Conservation (phyloP, 2,329 filamentous ascomycete genomes). For the Calonectria pteridis region DNA sequence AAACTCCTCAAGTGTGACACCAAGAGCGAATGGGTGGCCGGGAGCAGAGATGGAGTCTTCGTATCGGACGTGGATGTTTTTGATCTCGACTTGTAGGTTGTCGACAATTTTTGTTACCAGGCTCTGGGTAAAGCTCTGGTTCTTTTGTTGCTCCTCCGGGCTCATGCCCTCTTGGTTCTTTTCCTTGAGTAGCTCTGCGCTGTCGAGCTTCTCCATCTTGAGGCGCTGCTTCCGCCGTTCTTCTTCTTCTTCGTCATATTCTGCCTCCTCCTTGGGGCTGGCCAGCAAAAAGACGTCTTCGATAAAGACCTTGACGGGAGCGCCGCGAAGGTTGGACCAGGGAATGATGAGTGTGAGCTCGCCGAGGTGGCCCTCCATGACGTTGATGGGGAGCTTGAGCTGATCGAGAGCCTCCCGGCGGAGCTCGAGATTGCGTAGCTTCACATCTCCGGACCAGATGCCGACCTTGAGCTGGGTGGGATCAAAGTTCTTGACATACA, state of each 20-base stretch:
- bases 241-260: conserved; percentile 94
- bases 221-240: conserved; percentile 86
- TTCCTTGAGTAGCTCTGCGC: conserved; percentile 93
- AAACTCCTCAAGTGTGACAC: conserved; percentile 93
- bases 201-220: conserved; percentile 99
- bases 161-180: conserved; percentile 93
- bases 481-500: conserved; percentile 99
- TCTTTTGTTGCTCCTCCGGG: conserved; percentile 95
- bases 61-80: conserved; percentile 98
- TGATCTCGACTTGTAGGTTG: conserved; percentile 96
- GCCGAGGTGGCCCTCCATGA: conserved; percentile 94
- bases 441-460: conserved; percentile 99
- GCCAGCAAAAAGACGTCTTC: conserved; percentile 97
- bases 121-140: conserved; percentile 96
- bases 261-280: conserved; percentile 93
- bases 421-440: conserved; percentile 91
- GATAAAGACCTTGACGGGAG: conserved; percentile 94
- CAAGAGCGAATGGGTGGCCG: conserved; percentile 93
- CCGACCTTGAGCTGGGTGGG: conserved; percentile 97
- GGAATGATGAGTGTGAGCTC: conserved; percentile 93
- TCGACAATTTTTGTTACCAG: conserved; percentile 97
- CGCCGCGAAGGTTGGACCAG: conserved; percentile 96
- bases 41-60: conserved; percentile 97
- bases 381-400: conserved; percentile 95
- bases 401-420: conserved; percentile 96